Conservation (phyloP, 2,329 filamentous ascomycete genomes). For the Nemania serpens region DNA sequence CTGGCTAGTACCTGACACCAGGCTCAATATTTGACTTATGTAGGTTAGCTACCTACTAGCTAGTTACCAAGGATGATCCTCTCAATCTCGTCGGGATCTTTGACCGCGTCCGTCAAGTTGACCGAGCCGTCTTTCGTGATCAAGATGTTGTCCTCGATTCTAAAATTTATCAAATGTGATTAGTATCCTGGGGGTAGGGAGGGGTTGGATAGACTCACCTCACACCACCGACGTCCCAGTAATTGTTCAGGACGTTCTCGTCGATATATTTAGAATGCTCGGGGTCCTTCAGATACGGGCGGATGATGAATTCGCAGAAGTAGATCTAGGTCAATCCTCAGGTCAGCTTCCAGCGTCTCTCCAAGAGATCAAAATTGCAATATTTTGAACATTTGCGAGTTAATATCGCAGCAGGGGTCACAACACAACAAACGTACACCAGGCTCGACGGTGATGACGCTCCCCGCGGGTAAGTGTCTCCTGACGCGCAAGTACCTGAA, state of each 20-base stretch:
- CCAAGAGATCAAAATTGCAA: no score
- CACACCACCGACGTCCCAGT: constrained; percentile 82
- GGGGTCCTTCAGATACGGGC: constrained; percentile 75
- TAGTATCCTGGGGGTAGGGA: constrained; percentile 2
- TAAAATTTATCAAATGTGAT: constrained; percentile 23
- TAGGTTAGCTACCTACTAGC: neutral
- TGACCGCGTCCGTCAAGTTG: constrained; percentile 74
- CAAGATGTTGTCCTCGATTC: constrained; percentile 73
- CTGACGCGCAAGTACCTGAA: constrained; percentile 87
- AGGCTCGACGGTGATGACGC: constrained; percentile 93
- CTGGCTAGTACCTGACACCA: no score
- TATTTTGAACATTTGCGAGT: no score
- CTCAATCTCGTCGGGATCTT: constrained; percentile 68
- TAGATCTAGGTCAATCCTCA: constrained; percentile 64
- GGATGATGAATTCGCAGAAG: constrained; percentile 88
- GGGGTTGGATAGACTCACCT: constrained; percentile 49
- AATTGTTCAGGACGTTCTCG: constrained; percentile 70
- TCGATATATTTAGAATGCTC: constrained; percentile 79
- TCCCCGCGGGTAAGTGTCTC: constrained; percentile 73
- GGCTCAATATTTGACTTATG: no score
- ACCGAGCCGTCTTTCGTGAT: constrained; percentile 71
- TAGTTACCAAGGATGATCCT: constrained; percentile 49
- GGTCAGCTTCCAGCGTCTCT: constrained; percentile 16
- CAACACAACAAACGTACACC: constrained; percentile 65
- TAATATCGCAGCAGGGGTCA: no score